Conservation (phyloP, 495 filamentous ascomycete species). For the Penicillium cinerascens region DNA sequence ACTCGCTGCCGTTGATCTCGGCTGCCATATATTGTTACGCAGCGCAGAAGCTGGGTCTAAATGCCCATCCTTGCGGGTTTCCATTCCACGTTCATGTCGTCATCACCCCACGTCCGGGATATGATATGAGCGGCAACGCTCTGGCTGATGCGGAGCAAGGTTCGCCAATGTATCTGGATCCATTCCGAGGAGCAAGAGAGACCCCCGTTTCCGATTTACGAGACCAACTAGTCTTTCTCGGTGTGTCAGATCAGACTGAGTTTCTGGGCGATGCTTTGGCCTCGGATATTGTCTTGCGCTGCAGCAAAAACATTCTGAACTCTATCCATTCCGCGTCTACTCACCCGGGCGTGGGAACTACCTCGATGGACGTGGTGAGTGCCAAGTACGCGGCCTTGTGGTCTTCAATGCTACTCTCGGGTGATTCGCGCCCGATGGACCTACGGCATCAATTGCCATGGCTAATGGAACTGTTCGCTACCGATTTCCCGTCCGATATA, state of each 20-base stretch:
- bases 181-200: conserved; percentile 68
- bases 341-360: conserved; percentile 11
- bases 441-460: conserved; percentile 62
- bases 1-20: conserved; percentile 75
- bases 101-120: conserved; percentile 54
- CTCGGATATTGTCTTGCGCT: conserved; percentile 67
- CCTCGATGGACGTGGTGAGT: conserved; percentile 54
- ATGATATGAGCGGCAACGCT: conserved; percentile 62
- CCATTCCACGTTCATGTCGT: conserved; percentile 78
- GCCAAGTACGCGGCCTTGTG: conserved; percentile 76
- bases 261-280: conserved; percentile 59
- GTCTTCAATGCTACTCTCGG: conserved; percentile 64
- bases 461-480: conserved; percentile 63
- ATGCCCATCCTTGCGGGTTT: conserved; percentile 70
- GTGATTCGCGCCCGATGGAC: conserved; percentile 45
- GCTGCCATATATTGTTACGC: conserved; percentile 68
- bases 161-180: conserved; percentile 76
- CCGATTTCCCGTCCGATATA: conserved; percentile 58
- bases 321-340: conserved; percentile 47
- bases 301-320: conserved; percentile 74
- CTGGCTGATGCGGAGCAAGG: conserved; percentile 37
- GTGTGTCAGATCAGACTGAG: conserved; percentile 52
- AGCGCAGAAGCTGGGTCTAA: conserved; percentile 62
- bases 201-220: conserved; percentile 56
- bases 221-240: conserved; percentile 58